Conservation (phyloP, 768 basidiomycete genomes). For the Paxillus rubicundulus region DNA sequence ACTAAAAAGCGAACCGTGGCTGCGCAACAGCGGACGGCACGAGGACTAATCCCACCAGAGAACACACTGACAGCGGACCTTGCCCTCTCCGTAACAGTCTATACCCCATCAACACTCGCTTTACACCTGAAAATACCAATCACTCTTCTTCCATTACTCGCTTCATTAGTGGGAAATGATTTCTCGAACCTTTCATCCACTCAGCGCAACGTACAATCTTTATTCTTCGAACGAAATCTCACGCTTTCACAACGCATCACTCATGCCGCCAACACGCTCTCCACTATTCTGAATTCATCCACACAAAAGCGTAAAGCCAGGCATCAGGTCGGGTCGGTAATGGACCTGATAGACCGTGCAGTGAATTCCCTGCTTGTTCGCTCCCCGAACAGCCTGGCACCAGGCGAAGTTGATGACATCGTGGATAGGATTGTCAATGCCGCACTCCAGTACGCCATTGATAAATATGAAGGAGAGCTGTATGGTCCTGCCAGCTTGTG, state of each 20-base stretch:
- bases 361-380: conserved; percentile 60
- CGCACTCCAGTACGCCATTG: conserved; percentile 75
- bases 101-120: conserved; percentile 61
- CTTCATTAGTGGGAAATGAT: conserved; percentile 80
- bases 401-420: conserved; percentile 63
- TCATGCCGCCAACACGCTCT: conserved; percentile 59
- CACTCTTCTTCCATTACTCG: conserved; percentile 72
- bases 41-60: conserved; percentile 55
- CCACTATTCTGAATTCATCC: conserved; percentile 49
- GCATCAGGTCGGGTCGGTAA: conserved; percentile 62
- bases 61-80: conserved; percentile 34
- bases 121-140: conserved; percentile 63
- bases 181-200: conserved; percentile 55
- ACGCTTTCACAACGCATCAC: conserved; percentile 62
- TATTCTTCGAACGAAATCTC: conserved; percentile 67
- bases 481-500: conserved; percentile 44
- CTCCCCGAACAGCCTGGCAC: conserved; percentile 42
- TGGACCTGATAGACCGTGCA: conserved; percentile 73
- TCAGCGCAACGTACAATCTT: conserved; percentile 49
- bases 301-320: conserved; percentile 49
- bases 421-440: conserved; percentile 71
- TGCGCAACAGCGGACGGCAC: conserved; percentile 10
- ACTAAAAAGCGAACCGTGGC: conserved; percentile 44
- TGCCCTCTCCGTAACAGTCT: conserved; percentile 54
- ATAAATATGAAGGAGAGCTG: conserved; percentile 47